These are phyloP conservation scores for Alloteropsis semialata DNA, from an alignment of 176 grass and related monocot species.

Conservation along the genomic window DNA sequence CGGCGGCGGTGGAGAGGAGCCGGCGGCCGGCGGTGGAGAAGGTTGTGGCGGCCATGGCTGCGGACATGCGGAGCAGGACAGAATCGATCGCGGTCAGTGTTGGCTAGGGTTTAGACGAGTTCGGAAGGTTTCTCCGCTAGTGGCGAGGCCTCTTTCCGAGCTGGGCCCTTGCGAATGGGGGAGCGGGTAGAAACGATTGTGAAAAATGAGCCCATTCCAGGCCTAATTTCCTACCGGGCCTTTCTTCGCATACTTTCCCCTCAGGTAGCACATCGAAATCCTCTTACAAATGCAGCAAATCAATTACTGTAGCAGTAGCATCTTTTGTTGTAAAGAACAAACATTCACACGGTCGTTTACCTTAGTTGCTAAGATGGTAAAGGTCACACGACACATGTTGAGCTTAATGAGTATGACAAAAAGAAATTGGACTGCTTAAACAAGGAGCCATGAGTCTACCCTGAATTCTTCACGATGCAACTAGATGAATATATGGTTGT, in stretches of 20 bases:
- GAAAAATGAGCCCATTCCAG: not conserved
- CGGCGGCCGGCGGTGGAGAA: slow-evolving; percentile 23
- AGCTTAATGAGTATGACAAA: not conserved
- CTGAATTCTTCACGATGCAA: too few relatives aligned
- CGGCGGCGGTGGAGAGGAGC: not conserved
- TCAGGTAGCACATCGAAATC: not conserved
- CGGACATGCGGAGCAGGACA: not conserved
- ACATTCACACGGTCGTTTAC: not conserved
- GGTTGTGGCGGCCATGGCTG: slow-evolving; percentile 29
- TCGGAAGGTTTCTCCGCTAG: too few relatives aligned
- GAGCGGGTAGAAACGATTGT: not conserved
- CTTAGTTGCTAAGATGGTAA: not conserved
- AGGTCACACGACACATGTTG: not conserved
- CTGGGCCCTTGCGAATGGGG: not conserved
- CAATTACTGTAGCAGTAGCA: not conserved
- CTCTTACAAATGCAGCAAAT: not conserved
- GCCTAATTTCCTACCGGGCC: not conserved
- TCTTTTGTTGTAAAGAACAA: not conserved
- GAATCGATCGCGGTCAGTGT: not conserved
- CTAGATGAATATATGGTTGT: not conserved
- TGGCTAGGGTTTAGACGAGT: not conserved
- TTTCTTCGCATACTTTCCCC: not conserved
- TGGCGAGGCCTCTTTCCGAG: not conserved
- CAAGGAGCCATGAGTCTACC: not conserved
- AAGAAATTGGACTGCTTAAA: not conserved